These are phyloP conservation scores for Phaeoacremonium minimum DNA, from an alignment of 2,329 filamentous ascomycete genomes.

Conservation along the genomic window DNA sequence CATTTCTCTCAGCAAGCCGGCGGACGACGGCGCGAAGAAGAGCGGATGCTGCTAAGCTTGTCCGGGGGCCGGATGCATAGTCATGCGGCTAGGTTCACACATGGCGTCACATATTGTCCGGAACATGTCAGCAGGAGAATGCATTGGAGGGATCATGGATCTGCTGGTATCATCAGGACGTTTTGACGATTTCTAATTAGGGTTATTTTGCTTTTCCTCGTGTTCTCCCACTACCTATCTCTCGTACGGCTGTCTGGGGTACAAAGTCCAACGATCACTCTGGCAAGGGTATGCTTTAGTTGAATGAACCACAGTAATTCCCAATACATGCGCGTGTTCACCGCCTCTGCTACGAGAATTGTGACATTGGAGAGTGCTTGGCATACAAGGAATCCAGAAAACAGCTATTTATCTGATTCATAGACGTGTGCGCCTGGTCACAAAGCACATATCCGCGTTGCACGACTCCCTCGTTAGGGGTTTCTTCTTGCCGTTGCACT, in stretches of 20 bases:
- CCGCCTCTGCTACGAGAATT: too few relatives aligned
- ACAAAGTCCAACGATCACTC: conserved; percentile 12
- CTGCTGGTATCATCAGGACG: conserved; percentile 8
- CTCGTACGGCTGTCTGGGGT: conserved; percentile 7
- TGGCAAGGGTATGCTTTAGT: conserved; percentile 13
- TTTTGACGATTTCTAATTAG: conserved; percentile 12
- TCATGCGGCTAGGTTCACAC: conserved; percentile 27
- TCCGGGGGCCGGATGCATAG: conserved; percentile 9
- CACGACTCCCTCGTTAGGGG: too few relatives aligned
- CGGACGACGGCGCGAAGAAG: conserved; percentile 72
- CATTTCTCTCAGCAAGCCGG: conserved; percentile 82
- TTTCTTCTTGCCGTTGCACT: too few relatives aligned
- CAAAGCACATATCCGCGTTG: too few relatives aligned
- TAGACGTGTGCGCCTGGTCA: too few relatives aligned
- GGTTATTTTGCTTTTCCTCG: conserved; percentile 17
- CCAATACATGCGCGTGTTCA: too few relatives aligned
- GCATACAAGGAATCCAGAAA: too few relatives aligned
- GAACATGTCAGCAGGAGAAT: conserved; percentile 14
- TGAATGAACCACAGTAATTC: conserved; percentile 17
- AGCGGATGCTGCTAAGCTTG: conserved; percentile 70
- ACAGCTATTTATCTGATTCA: too few relatives aligned
- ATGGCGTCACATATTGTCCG: conserved; percentile 23
- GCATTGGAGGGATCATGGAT: conserved; percentile 10
- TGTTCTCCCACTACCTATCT: conserved; percentile 8
- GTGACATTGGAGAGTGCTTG: too few relatives aligned